phyloP scores from a whole-genome alignment of 495 filamentous ascomycete genomes.

The Aspergillus bertholletiae region DNA sequence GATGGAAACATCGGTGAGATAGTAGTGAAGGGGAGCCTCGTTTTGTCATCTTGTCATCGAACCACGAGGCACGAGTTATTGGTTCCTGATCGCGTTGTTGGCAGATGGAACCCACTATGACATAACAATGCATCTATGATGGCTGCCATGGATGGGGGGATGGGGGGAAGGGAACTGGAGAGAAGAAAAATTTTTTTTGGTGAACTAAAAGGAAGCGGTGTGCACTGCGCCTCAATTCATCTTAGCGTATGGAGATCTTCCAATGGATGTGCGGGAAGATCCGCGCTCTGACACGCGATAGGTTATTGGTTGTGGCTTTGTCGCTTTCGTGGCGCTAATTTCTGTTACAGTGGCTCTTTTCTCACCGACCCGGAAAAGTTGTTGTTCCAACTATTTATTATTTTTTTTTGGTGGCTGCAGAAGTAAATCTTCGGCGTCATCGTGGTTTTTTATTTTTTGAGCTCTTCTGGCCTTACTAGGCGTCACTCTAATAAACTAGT shows the following conservation, averaged over 20 bases:
- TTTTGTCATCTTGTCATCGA: constrained; percentile 2
- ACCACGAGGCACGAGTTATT: not conserved
- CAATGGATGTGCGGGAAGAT: constrained; percentile 20
- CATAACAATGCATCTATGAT: constrained; percentile 6
- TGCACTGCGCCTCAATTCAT: constrained; percentile 17
- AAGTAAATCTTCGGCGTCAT: constrained; percentile 7
- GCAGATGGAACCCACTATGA: constrained; percentile 8
- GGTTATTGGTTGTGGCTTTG: constrained; percentile 18
- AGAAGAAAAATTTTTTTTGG: not conserved
- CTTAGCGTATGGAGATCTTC: constrained; percentile 14
- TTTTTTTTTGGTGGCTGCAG: too few relatives aligned
- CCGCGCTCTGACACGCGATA: constrained; percentile 18
- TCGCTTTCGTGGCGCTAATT: constrained; percentile 15
- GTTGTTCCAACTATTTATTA: too few relatives aligned
- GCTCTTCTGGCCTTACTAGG: not conserved
- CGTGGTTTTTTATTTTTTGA: not conserved
- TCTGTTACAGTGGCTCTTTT: not conserved
- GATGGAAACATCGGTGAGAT: constrained; percentile 18
- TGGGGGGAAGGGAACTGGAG: not conserved
- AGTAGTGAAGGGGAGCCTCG: not conserved
- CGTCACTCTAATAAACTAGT: too few relatives aligned
- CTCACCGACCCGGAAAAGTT: constrained; percentile 16
- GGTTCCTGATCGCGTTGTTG: constrained; percentile 13
- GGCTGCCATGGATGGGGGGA: too few relatives aligned
- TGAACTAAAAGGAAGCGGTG: constrained; percentile 15